These are phyloP conservation scores for Spathaspora girioi DNA, from an alignment of 805 yeast species.

Conservation along the genomic window DNA sequence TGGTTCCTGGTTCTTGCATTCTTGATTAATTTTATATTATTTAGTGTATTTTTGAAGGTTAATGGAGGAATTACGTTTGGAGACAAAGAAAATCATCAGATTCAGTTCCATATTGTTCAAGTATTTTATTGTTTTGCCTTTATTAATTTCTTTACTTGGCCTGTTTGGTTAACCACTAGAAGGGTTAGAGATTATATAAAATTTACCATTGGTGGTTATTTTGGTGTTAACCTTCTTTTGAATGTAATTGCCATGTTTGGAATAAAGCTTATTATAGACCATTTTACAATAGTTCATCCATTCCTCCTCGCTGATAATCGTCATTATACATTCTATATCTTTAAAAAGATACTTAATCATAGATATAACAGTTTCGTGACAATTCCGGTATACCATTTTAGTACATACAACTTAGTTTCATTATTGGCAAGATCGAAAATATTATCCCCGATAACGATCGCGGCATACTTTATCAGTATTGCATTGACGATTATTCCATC, in stretches of 20 bases:
- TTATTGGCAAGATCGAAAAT: constrained; percentile 11
- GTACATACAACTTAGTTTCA: constrained; percentile 29
- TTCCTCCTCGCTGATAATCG: constrained; percentile 91
- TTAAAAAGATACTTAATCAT: constrained; percentile 58
- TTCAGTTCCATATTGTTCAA: constrained; percentile 73
- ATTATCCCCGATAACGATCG: constrained; percentile 35
- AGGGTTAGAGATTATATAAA: constrained; percentile 38
- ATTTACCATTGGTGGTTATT: constrained; percentile 21
- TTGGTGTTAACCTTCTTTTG: constrained; percentile 13
- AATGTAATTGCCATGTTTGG: constrained; percentile 15
- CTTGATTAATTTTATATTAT: constrained; percentile 46
- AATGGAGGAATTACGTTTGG: constrained; percentile 91
- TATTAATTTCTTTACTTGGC: constrained; percentile 61
- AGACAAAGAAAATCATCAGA: constrained; percentile 80
- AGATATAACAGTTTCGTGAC: constrained; percentile 44
- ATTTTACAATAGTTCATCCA: constrained; percentile 78
- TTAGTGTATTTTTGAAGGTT: constrained; percentile 51
- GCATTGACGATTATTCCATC: constrained; percentile 73
- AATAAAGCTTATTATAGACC: constrained; percentile 47
- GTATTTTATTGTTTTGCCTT: constrained; percentile 73
- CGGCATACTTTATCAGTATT: constrained; percentile 51
- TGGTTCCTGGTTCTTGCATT: constrained; percentile 45
- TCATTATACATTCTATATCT: constrained; percentile 86
- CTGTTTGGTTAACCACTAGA: constrained; percentile 59
- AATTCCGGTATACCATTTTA: constrained; percentile 71